Conservation (phyloP, 371 early-diverging fungal species). For the Batkoa obscura region DNA sequence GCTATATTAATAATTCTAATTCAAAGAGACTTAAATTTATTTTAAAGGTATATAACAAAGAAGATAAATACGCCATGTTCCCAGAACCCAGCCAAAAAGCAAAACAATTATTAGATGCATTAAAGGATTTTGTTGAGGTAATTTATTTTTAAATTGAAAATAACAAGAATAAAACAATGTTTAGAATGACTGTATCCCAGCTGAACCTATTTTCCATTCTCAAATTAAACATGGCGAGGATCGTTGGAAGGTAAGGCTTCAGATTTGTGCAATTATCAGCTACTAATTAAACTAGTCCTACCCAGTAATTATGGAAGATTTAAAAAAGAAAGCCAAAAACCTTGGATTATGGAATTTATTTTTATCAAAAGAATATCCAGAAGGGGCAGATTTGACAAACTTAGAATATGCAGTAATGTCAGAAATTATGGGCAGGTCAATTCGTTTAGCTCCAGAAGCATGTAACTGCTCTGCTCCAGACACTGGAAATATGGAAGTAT, state of each 20-base stretch:
- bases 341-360: constrained; percentile 95
- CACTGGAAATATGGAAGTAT: constrained; percentile 97
- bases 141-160: not conserved
- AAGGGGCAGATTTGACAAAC: constrained; percentile 79
- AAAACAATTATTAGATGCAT: constrained; percentile 38
- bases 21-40: too few species aligned
- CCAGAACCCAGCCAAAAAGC: constrained; percentile 34
- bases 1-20: too few species aligned
- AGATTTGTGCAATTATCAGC: not conserved
- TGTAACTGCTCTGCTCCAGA: constrained; percentile 92
- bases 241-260: constrained; percentile 51
- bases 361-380: constrained; percentile 47
- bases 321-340: constrained; percentile 66
- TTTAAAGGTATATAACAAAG: too few species aligned
- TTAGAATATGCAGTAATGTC: constrained; percentile 84
- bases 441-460: constrained; percentile 65
- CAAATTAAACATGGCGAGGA: constrained; percentile 56
- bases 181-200: constrained; percentile 88
- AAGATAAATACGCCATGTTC: not conserved
- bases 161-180: not conserved
- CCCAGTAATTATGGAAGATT: constrained; percentile 68
- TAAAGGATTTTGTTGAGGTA: constrained; percentile 64
- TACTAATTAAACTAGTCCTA: constrained; percentile 17
- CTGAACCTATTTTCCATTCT: constrained; percentile 47
- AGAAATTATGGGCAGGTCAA: constrained; percentile 68